phyloP scores from a whole-genome alignment of 1,284 basidiomycete species.

The Marasmius sp. region DNA sequence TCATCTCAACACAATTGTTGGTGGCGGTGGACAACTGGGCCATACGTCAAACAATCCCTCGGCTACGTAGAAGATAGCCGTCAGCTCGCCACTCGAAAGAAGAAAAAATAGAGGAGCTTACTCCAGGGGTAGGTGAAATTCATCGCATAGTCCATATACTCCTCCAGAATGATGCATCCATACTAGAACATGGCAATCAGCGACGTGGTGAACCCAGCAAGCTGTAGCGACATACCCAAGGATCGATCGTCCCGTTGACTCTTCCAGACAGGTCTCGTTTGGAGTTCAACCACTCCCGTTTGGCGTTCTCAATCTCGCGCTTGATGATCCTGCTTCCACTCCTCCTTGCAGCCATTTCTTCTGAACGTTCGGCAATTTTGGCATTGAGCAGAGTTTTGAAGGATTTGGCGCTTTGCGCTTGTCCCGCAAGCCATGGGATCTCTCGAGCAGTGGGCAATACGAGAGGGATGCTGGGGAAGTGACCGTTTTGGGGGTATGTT shows the following conservation, averaged over 20 bases:
- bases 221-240: conserved; percentile 37
- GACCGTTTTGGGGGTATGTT: conserved; percentile 64
- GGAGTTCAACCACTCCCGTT: conserved; percentile 26
- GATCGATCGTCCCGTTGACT: conserved; percentile 51
- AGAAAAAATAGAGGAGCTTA: conserved; percentile 29
- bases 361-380: background rate
- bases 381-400: background rate
- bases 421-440: conserved; percentile 21
- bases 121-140: conserved; percentile 70
- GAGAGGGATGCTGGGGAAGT: conserved; percentile 48
- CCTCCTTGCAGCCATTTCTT: background rate
- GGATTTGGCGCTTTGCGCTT: background rate
- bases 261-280: conserved; percentile 45
- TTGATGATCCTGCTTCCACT: conserved; percentile 12
- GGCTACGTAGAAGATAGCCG: background rate
- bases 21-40: conserved; percentile 18
- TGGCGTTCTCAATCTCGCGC: conserved; percentile 24
- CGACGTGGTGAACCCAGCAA: background rate
- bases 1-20: background rate
- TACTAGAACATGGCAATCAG: conserved; percentile 36
- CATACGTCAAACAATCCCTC: conserved; percentile 17
- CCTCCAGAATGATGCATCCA: conserved; percentile 53
- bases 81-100: background rate
- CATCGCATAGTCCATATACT: conserved; percentile 58
- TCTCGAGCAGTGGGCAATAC: conserved; percentile 32